These are phyloP conservation scores for Priceomyces medius DNA, from an alignment of 805 yeast genomes.

Conservation along the genomic window DNA sequence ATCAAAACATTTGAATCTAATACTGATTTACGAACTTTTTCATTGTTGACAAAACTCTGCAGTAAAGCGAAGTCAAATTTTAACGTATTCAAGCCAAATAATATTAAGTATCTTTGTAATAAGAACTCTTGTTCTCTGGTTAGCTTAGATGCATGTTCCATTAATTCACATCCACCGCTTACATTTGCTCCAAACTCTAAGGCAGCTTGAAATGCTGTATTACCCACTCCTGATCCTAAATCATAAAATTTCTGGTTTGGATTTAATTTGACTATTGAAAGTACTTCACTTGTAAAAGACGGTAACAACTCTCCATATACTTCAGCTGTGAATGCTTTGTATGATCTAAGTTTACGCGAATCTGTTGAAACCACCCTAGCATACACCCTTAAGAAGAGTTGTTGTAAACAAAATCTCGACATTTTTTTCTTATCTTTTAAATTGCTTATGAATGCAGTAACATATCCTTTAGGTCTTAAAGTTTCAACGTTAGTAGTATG, in stretches of 20 bases:
- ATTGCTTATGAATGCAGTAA: constrained; percentile 18
- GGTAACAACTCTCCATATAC: constrained; percentile 93
- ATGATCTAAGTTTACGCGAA: constrained; percentile 59
- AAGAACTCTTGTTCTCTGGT: constrained; percentile 61
- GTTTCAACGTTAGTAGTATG: not conserved
- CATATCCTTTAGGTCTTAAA: constrained; percentile 22
- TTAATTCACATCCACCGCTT: constrained; percentile 88
- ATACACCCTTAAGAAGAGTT: constrained; percentile 69
- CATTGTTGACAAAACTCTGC: constrained; percentile 71
- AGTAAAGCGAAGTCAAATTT: constrained; percentile 55
- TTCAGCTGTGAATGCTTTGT: constrained; percentile 84
- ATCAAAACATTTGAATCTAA: constrained; percentile 68
- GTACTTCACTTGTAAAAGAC: constrained; percentile 61
- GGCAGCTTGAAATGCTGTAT: constrained; percentile 86
- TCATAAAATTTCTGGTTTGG: constrained; percentile 69
- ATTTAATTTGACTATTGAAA: constrained; percentile 55
- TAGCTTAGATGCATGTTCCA: constrained; percentile 74
- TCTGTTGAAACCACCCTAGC: constrained; percentile 77
- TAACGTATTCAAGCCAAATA: constrained; percentile 66
- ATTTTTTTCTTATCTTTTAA: constrained; percentile 19
- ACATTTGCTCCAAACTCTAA: constrained; percentile 72
- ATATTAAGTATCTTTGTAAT: constrained; percentile 53
- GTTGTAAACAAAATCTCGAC: constrained; percentile 54
- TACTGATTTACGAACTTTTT: constrained; percentile 52
- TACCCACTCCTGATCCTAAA: constrained; percentile 93